Conservation (phyloP, 805 yeast genomes). For the Starmerella apicola region DNA sequence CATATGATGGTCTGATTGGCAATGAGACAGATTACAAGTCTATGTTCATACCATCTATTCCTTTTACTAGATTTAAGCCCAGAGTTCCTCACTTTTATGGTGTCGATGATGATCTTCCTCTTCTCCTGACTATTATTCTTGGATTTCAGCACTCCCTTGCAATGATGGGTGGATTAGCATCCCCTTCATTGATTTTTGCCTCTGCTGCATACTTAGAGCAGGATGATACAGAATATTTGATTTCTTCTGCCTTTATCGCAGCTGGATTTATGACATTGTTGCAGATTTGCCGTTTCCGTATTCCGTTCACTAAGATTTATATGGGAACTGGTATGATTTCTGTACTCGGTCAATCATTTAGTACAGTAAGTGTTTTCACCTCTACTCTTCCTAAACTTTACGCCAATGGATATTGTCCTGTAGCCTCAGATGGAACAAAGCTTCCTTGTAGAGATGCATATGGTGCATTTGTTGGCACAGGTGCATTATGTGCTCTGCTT, state of each 20-base stretch:
- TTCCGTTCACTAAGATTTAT: slow-evolving; percentile 59
- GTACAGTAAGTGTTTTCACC: slow-evolving; percentile 69
- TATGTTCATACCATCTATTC: slow-evolving; percentile 68
- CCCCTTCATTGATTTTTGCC: slow-evolving; percentile 71
- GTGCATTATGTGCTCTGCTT: slow-evolving; percentile 61
- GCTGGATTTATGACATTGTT: slow-evolving; percentile 58
- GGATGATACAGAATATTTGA: slow-evolving; percentile 45
- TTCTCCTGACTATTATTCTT: slow-evolving; percentile 59
- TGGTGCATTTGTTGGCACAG: slow-evolving; percentile 75
- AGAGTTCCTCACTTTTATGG: slow-evolving; percentile 67
- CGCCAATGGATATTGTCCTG: slow-evolving; percentile 51
- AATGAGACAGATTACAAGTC: slow-evolving; percentile 64
- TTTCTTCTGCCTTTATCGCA: slow-evolving; percentile 58
- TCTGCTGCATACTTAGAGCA: slow-evolving; percentile 45
- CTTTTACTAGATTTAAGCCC: slow-evolving; percentile 43
- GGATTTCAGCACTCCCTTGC: slow-evolving; percentile 83
- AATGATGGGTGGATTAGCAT: slow-evolving; percentile 82
- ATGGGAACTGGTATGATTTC: slow-evolving; percentile 82
- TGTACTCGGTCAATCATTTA: slow-evolving; percentile 84
- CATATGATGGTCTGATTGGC: slow-evolving; percentile 73
- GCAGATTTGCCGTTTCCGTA: slow-evolving; percentile 71
- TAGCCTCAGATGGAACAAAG: slow-evolving; percentile 47
- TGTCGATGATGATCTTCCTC: slow-evolving; percentile 65
- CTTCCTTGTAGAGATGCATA: slow-evolving; percentile 84
- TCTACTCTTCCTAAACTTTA: slow-evolving; percentile 77